Conservation (phyloP, 768 basidiomycete species). For the Leccinum barrowsii region DNA sequence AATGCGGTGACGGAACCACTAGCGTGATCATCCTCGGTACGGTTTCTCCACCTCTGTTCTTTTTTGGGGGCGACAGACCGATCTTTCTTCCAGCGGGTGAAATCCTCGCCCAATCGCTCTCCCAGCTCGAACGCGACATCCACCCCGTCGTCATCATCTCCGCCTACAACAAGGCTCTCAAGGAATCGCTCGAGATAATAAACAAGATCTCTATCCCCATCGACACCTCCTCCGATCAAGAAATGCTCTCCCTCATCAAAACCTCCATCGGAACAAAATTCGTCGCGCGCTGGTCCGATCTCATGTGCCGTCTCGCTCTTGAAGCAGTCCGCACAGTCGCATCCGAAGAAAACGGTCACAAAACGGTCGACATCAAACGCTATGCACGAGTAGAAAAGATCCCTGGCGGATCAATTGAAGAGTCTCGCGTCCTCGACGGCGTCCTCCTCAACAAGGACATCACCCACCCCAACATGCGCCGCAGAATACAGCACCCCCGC, state of each 20-base stretch:
- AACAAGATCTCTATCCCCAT: conserved; percentile 87
- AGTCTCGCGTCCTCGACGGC: conserved; percentile 80
- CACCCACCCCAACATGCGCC: conserved; percentile 94
- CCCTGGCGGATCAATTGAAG: conserved; percentile 96
- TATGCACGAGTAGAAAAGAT: conserved; percentile 98
- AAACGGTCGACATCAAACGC: conserved; percentile 96
- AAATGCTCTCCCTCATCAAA: conserved; percentile 97
- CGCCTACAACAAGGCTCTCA: conserved; percentile 94
- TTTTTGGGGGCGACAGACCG: background rate
- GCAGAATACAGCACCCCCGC: conserved; percentile 85
- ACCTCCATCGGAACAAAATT: conserved; percentile 99
- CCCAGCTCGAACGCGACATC: conserved; percentile 93
- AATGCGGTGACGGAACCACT: conserved; percentile 98
- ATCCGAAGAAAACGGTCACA: conserved; percentile 67
- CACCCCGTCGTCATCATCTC: conserved; percentile 99
- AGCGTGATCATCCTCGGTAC: conserved; percentile 95
- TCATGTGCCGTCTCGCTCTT: conserved; percentile 95
- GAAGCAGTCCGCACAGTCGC: conserved; percentile 90
- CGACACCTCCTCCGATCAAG: conserved; percentile 75
- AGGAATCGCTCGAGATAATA: conserved; percentile 87
- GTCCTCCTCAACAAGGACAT: conserved; percentile 99
- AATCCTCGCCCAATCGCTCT: conserved; percentile 91
- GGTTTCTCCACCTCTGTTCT: conserved; percentile 12
- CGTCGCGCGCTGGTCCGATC: conserved; percentile 91
- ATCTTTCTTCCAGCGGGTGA: conserved; percentile 66